Base-by-base conservation (phyloP, 495 filamentous ascomycete species). In the Aspergillus sclerotiicarbonarius region DNA sequence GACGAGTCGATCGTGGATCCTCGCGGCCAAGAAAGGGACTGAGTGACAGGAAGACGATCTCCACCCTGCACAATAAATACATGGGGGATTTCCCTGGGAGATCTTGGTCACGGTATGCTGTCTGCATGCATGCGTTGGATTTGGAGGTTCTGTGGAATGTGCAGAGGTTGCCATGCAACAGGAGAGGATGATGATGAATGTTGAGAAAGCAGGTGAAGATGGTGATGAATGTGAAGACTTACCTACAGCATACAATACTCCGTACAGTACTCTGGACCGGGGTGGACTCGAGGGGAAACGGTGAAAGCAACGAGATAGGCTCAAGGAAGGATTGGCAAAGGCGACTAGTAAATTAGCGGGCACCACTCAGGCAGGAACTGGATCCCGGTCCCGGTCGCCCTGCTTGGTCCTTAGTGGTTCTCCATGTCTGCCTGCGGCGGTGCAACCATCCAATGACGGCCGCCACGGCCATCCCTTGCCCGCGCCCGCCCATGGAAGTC, bases 1-100 rank as follows among this genome's bases (percentile, higher is more conserved):
- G 70, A 75, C 61, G 57, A 67, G 67, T 73, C 70, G 54, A 62
- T 57, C 50, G 49, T 53, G 46, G 44, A 57, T 51, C 54, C 21
- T 47, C 43, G 33, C 39, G 41, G 65, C 62, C 61, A 66, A 64
- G 58, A 56, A 53, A 51, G 60, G 57, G 57, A 60, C 55, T 56
- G 48, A 54, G 30, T 58, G 58, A 60, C 62, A 60, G 43, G 31
- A 54, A 54, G 46, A 19, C 10, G 25, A 58, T 61, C 48, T 30
- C 58, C 58, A 57, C 64, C 54, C 47, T 58, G 60, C 57, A 62
- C 57, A 54, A 57, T 59, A 21, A 54, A 57, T 59, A 21, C 9
- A 52, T 35, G 35, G 20, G 29, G 47, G n/a, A 30, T 32, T 15
- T n/a, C 21, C 47, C 13, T 31, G 16, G 16, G 6, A 32, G 20